Evolutionary conservation across 2,329 filamentous ascomycete genomes (phyloP).

Genomic region (Penicillium brevicompactum): DNA sequence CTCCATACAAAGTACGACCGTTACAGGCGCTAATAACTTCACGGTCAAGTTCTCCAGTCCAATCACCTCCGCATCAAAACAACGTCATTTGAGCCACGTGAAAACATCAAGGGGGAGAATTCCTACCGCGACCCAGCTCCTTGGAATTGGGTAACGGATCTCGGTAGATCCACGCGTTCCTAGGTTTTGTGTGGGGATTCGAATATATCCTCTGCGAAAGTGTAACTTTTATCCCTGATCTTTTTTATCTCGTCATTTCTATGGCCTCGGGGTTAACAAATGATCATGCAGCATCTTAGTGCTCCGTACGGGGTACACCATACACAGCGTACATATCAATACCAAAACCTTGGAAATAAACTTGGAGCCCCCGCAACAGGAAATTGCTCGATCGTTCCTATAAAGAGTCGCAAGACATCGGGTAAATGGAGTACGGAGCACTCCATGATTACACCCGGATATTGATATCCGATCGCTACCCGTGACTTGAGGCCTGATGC

Average conservation of each 20-base stretch:
- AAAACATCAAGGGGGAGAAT: background rate
- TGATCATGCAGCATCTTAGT: no score
- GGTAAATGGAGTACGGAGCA: no score
- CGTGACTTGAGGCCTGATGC: no score
- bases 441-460: background rate
- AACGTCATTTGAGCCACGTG: conserved; percentile 2
- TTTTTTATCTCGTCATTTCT: background rate
- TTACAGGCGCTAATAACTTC: background rate
- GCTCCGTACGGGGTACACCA: no score
- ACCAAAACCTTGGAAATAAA: no score
- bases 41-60: background rate
- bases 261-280: no score
- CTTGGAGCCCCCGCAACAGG: no score
- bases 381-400: no score
- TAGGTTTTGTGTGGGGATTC: background rate
- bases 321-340: no score
- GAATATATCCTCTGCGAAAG: background rate
- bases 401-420: no score
- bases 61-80: background rate
- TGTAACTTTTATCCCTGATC: background rate
- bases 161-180: conserved; percentile 27
- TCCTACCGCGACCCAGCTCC: conserved; percentile 6
- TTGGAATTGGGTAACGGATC: conserved; percentile 24
- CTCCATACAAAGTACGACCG: background rate
- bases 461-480: background rate